Percentiles rank a stretch among this genome's conserved stretches.
Conservation (phyloP, 1,139 yeast genomes). For the Nakaseomyces uthaithaninus region DNA sequence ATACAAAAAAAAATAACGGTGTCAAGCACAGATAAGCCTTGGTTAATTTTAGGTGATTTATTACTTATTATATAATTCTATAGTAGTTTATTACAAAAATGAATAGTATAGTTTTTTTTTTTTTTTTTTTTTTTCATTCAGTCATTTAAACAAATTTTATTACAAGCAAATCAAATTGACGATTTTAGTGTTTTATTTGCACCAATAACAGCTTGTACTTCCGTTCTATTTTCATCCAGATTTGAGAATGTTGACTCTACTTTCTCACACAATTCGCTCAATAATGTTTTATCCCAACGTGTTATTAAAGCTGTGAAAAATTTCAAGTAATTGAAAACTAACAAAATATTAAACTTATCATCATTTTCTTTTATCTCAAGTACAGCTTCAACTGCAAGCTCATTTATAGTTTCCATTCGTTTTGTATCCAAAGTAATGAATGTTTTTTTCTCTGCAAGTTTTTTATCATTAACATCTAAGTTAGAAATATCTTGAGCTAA, state of each 20-base stretch:
- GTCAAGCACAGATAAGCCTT: constrained; percentile 19
- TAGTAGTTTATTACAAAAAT: not conserved
- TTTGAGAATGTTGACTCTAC: not conserved
- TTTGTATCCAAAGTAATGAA: constrained; percentile 19
- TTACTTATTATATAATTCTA: not conserved
- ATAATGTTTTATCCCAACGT: constrained; percentile 22
- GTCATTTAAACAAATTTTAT: not conserved
- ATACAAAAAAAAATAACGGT: constrained; percentile 34
- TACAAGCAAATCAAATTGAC: not conserved
- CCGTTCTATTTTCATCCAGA: not conserved
- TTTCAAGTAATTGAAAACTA: constrained; percentile 21
- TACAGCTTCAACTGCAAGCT: constrained; percentile 18
- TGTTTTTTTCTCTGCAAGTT: constrained; percentile 5
- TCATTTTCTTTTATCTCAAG: constrained; percentile 7
- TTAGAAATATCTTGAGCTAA: constrained; percentile 12
- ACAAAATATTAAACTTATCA: constrained; percentile 11
- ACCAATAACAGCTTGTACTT: constrained; percentile 5
- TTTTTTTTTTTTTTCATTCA: not conserved
- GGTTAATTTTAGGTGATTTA: not conserved
- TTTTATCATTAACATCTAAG: constrained; percentile 8
- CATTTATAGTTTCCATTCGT: constrained; percentile 22
- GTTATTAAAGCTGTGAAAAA: constrained; percentile 18
- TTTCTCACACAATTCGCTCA: constrained; percentile 11
- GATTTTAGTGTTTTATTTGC: constrained; percentile 3
- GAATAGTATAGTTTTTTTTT: no score